Evolutionary conservation across 345 rosid species (phyloP).

Genomic region (Hypericum androsaemum): DNA sequence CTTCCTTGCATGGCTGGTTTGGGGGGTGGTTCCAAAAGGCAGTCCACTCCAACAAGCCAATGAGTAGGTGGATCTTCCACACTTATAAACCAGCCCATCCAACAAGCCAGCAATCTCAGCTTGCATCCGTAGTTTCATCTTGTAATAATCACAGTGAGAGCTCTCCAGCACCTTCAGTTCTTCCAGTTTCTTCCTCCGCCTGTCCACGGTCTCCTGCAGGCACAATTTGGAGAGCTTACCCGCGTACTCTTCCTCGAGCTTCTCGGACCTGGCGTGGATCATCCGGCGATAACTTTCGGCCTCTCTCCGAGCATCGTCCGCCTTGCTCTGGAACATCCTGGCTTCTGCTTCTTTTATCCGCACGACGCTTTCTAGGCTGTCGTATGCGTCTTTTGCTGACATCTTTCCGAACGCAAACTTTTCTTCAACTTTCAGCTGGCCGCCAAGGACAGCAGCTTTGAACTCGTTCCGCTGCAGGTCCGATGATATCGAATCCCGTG

Average conservation of each 20-base stretch:
- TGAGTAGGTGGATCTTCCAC: too few relatives aligned
- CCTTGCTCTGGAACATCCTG: slow-evolving; percentile 83
- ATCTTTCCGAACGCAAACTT: slow-evolving; percentile 26
- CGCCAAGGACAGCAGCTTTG: slow-evolving; percentile 20
- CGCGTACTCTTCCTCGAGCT: slow-evolving; percentile 68
- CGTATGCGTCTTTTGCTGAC: slow-evolving; percentile 40
- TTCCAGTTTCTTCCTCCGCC: slow-evolving; percentile 59
- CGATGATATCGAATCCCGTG: slow-evolving; percentile 16
- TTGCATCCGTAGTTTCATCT: slow-evolving; percentile 95
- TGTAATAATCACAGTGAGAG: slow-evolving; percentile 70
- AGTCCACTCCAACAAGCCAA: too few relatives aligned
- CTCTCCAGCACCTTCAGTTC: slow-evolving; percentile 72
- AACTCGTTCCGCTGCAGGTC: slow-evolving; percentile 27
- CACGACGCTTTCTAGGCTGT: slow-evolving; percentile 79
- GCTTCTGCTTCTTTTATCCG: slow-evolving; percentile 89
- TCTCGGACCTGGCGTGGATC: slow-evolving; percentile 45
- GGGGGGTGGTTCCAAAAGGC: too few relatives aligned
- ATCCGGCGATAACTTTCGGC: slow-evolving; percentile 60
- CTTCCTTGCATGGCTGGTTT: slow-evolving; percentile 43
- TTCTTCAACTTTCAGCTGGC: slow-evolving; percentile 27
- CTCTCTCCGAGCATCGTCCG: slow-evolving; percentile 78
- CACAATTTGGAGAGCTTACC: slow-evolving; percentile 58
- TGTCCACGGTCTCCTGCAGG: slow-evolving; percentile 69
- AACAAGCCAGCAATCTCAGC: slow-evolving; percentile 79
- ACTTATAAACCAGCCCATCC: too few relatives aligned